Base-by-base conservation (phyloP, 805 yeast species). In the Candida alai region DNA sequence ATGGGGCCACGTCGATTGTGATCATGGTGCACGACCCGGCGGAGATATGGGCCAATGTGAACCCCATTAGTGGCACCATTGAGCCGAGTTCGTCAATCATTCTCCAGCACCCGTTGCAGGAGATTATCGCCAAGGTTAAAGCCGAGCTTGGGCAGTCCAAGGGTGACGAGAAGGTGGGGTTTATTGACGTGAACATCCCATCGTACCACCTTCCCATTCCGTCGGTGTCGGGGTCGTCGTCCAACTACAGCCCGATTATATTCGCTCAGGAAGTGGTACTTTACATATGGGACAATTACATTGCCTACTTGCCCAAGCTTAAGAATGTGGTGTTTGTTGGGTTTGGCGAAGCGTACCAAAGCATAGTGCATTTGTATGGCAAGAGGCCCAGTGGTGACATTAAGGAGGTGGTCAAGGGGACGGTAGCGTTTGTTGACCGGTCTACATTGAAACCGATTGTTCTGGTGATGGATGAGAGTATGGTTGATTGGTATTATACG, bases 401-500 rank as follows among this genome's bases (percentile, higher is more conserved):
- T 23, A 68, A 75, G 39, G 71, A 65, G n/a, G 42, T 71, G 33
- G 85, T 83, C 4, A 76, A 77, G 47, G 86, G 90, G 5, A 73
- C 83, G 2, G 75, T 84, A 17, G 78, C 76, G 38, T 86, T 80
- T 52, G 65, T 83, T 19, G 87, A 82, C 42, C 72, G 80, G 31
- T 73, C 80, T 2, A 70, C 73, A n/a, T 64, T 90, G 48, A 76
- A 84, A 44, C 80, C 95, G 2, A 70, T 90, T 28, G 86, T 86
- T 4, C 89, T 96, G 4, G 73, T 86, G 16, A 78, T 88, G 49
- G 97, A 90, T 56, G 97, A 93, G 57, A 76, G 83, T 6, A 73
- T 89, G 62, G 74, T 84, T 12, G 96, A 89, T 51, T 89, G 97
- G 96, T 93, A 79, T 58, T 88, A 78, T 62, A 78, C 80, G 43